Conservation (phyloP, 805 yeast species). For the Saccharomyces mikatae region DNA sequence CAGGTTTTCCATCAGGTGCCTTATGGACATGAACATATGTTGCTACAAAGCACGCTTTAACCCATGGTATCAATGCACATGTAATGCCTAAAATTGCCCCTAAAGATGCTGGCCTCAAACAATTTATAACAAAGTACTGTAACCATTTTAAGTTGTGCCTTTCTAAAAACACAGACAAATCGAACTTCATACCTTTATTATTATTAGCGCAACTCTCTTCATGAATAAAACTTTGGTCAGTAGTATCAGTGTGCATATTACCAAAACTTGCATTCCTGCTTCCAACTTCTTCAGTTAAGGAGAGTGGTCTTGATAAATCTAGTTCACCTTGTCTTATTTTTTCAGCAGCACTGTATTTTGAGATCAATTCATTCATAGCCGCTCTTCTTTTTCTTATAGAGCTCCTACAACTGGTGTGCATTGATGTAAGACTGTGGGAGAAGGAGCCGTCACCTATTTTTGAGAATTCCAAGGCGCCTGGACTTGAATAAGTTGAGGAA, state of each 20-base stretch:
- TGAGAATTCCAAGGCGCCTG: constrained; percentile 12
- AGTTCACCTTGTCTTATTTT: constrained; percentile 26
- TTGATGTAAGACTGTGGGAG: background rate
- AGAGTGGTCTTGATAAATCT: constrained; percentile 26
- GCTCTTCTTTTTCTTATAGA: constrained; percentile 13
- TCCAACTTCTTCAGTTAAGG: constrained; percentile 25
- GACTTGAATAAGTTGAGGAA: constrained; percentile 4
- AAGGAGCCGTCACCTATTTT: constrained; percentile 15
- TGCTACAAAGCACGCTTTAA: constrained; percentile 57
- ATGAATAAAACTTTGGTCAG: constrained; percentile 1
- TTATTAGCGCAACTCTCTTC: background rate
- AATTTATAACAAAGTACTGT: constrained; percentile 38
- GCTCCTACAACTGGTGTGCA: background rate
- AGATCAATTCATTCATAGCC: constrained; percentile 35
- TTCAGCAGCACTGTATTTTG: constrained; percentile 32
- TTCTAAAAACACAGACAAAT: constrained; percentile 17
- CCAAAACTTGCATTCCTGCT: constrained; percentile 12
- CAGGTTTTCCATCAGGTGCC: constrained; percentile 84
- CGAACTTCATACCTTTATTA: constrained; percentile 6
- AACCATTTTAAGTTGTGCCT: constrained; percentile 30
- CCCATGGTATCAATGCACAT: constrained; percentile 81
- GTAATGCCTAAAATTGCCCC: constrained; percentile 57
- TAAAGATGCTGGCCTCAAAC: constrained; percentile 62
- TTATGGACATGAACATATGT: constrained; percentile 44
- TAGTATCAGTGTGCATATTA: background rate